phyloP scores from a whole-genome alignment of 176 grass and related monocot species.

The Aegilops longissima region DNA sequence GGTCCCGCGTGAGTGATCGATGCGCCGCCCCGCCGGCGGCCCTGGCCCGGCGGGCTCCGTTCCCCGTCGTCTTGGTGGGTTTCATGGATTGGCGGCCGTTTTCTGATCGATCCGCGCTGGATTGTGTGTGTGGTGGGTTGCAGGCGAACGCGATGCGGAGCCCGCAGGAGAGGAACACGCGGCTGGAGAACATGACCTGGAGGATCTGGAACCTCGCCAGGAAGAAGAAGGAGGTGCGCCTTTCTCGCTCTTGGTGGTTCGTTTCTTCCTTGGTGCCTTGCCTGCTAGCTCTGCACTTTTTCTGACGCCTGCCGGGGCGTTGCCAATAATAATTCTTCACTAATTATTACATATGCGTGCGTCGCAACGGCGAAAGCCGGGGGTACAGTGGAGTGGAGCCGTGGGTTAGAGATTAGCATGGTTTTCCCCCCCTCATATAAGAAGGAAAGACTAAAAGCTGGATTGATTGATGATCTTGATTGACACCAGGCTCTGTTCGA shows the following conservation, averaged over 20 bases:
- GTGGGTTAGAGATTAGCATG: conserved; percentile 10
- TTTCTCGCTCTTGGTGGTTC: conserved; percentile 37
- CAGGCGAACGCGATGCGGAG: conserved; percentile 91
- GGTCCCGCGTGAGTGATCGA: conserved; percentile 47
- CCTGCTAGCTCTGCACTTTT: neutral
- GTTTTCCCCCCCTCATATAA: neutral
- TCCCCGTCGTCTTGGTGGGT: neutral
- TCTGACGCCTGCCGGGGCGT: neutral
- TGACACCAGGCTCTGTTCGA: neutral
- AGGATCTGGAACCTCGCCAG: conserved; percentile 99
- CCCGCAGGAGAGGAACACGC: conserved; percentile 95
- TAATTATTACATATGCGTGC: neutral
- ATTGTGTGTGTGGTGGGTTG: neutral
- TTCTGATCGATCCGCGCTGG: conserved; percentile 30
- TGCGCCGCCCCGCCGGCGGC: neutral
- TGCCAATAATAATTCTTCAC: neutral
- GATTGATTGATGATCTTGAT: conserved; percentile 30
- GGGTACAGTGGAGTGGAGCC: neutral
- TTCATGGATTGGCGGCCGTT: neutral
- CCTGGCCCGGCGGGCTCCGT: neutral
- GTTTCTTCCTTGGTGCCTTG: conserved; percentile 21
- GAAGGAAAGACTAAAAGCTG: neutral
- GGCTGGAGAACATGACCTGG: conserved; percentile 99
- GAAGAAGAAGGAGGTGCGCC: conserved; percentile 96
- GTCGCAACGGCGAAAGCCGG: neutral